Conservation (phyloP, 805 yeast genomes). For the Komagataella ulmi region DNA sequence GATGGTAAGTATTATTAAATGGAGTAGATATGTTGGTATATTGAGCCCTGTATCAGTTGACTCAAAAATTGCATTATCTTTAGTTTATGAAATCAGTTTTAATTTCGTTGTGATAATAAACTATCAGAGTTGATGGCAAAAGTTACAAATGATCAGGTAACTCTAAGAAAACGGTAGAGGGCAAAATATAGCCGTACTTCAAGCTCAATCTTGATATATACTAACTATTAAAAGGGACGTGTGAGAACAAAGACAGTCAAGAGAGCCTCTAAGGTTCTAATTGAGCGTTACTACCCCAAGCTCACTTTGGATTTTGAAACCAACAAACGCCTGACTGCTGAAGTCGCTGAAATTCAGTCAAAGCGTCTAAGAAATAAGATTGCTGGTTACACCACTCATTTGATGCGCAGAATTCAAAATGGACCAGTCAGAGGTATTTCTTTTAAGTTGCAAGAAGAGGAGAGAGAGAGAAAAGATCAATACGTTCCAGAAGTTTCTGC, state of each 20-base stretch:
- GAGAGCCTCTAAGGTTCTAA: conserved; percentile 99
- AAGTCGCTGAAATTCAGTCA: conserved; percentile 97
- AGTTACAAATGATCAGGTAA: not conserved
- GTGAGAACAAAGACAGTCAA: conserved; percentile 99
- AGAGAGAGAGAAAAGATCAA: conserved; percentile 99
- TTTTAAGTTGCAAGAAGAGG: conserved; percentile 99
- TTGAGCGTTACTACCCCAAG: conserved; percentile 99
- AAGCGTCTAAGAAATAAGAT: conserved; percentile 99
- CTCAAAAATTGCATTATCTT: not conserved
- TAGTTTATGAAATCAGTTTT: not conserved
- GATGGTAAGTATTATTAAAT: not conserved
- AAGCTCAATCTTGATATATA: conserved; percentile 10
- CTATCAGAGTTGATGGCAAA: not conserved
- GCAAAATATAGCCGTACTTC: not conserved
- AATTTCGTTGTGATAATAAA: not conserved
- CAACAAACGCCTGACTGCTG: conserved; percentile 98
- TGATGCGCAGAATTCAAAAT: conserved; percentile 99
- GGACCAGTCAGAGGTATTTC: conserved; percentile 99
- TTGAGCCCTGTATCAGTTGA: not conserved
- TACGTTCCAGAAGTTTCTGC: conserved; percentile 99
- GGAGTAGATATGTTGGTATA: not conserved
- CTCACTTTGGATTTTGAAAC: conserved; percentile 98
- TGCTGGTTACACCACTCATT: conserved; percentile 99
- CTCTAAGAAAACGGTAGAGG: not conserved
- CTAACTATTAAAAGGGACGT: conserved; percentile 62